Conservation (phyloP, 2,329 filamentous ascomycete genomes). For the Sporothrix luriei region DNA sequence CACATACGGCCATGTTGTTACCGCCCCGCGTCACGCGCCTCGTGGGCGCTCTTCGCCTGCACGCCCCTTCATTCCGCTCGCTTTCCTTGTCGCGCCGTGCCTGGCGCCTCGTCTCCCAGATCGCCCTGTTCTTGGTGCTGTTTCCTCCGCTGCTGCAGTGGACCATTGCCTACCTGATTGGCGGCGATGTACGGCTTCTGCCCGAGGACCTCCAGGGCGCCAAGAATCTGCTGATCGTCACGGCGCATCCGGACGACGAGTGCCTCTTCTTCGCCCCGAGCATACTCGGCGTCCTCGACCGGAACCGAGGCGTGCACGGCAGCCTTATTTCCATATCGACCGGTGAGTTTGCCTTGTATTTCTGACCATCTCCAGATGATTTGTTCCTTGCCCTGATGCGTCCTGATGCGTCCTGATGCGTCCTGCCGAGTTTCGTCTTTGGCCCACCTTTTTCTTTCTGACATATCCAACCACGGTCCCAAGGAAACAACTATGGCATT, state of each 20-base stretch:
- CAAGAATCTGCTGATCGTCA: slow-evolving; percentile 27
- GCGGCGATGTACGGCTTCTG: slow-evolving; percentile 22
- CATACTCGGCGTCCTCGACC: slow-evolving; percentile 27
- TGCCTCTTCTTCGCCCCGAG: slow-evolving; percentile 29
- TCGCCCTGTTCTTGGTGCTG: slow-evolving; percentile 2
- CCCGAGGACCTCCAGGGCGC: slow-evolving; percentile 14
- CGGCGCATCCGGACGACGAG: slow-evolving; percentile 28
- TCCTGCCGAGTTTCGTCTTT: neutral
- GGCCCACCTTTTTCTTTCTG: neutral
- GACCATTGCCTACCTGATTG: slow-evolving; percentile 24
- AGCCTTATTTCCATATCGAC: slow-evolving; percentile 24
- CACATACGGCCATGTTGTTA: slow-evolving; percentile 6
- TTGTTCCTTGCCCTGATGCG: neutral
- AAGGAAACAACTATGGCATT: slow-evolving; percentile 28
- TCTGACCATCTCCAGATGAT: neutral
- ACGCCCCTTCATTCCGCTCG: neutral
- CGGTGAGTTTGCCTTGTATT: neutral
- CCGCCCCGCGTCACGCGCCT: slow-evolving; percentile 6
- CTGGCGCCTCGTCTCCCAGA: slow-evolving; percentile 9
- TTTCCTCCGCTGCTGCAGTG: slow-evolving; percentile 24
- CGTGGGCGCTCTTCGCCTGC: neutral
- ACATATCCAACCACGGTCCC: neutral
- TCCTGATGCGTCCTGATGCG: neutral
- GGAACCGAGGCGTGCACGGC: slow-evolving; percentile 18
- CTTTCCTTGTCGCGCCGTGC: slow-evolving; percentile 9